These are phyloP conservation scores for Sphaerosporella brunnea DNA, from an alignment of 495 filamentous ascomycete genomes.

Conservation along the genomic window DNA sequence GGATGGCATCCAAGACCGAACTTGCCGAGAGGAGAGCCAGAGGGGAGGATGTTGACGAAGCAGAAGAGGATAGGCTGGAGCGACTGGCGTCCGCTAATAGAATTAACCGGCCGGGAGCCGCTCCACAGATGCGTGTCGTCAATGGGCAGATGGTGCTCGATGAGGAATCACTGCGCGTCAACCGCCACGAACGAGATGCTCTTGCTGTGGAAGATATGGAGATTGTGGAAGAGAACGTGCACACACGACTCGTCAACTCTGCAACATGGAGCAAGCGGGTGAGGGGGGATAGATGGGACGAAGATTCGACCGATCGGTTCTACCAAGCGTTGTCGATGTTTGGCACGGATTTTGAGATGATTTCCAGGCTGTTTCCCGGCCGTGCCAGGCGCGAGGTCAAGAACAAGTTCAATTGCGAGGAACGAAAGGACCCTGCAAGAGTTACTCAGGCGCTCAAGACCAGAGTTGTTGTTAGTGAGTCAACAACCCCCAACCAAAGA, in stretches of 20 bases:
- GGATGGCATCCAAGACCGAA: slow-evolving; percentile 4
- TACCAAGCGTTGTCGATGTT: slow-evolving; percentile 72
- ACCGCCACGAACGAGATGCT: slow-evolving; percentile 53
- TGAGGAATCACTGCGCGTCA: slow-evolving; percentile 54
- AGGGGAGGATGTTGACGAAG: slow-evolving; percentile 10
- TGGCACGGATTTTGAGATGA: slow-evolving; percentile 83
- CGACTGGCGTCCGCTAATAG: slow-evolving; percentile 13
- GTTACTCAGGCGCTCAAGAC: slow-evolving; percentile 47
- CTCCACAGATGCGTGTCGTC: slow-evolving; percentile 50
- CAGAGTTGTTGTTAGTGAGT: slow-evolving; percentile 18
- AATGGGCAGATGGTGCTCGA: slow-evolving; percentile 75
- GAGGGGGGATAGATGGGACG: slow-evolving; percentile 57
- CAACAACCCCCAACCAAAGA: too few species aligned
- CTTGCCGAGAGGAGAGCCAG: slow-evolving; percentile 1
- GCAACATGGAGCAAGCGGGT: slow-evolving; percentile 52
- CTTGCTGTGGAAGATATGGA: slow-evolving; percentile 40
- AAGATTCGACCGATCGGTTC: slow-evolving; percentile 61
- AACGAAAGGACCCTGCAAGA: slow-evolving; percentile 49
- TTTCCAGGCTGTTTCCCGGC: slow-evolving; percentile 62
- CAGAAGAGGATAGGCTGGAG: slow-evolving; percentile 13
- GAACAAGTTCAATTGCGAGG: slow-evolving; percentile 82
- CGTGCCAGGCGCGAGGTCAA: slow-evolving; percentile 66
- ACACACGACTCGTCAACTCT: slow-evolving; percentile 59
- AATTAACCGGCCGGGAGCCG: slow-evolving; percentile 18
- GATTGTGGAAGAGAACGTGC: slow-evolving; percentile 63